Conservation (phyloP, 2,329 filamentous ascomycete species). For the Talaromyces verruculosus region DNA sequence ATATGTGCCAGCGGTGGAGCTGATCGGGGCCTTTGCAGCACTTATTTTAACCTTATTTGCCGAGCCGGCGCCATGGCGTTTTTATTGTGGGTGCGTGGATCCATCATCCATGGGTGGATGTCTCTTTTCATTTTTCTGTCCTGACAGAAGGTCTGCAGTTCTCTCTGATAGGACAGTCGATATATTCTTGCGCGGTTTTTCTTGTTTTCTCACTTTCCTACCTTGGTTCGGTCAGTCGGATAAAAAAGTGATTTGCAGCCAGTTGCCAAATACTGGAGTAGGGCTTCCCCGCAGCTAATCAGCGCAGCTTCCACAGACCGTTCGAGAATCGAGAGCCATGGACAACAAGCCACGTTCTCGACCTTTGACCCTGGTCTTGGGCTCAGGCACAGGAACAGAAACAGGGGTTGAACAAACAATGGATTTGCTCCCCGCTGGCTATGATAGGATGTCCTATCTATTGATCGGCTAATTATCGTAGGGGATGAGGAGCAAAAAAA, state of each 20-base stretch:
- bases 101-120: not conserved
- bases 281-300: slow-evolving; percentile 15
- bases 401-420: not conserved
- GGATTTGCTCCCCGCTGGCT: not conserved
- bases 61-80: slow-evolving; percentile 8
- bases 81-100: not conserved
- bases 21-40: not conserved
- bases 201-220: not conserved
- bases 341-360: not conserved
- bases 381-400: slow-evolving; percentile 7
- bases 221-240: slow-evolving; percentile 17
- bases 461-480: not conserved
- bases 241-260: slow-evolving; percentile 9
- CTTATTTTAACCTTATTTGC: slow-evolving; percentile 10
- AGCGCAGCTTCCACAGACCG: slow-evolving; percentile 13
- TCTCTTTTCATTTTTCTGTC: not conserved
- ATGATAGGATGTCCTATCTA: not conserved
- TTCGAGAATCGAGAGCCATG: slow-evolving; percentile 19
- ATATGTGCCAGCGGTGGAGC: not conserved
- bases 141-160: not conserved
- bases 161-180: not conserved
- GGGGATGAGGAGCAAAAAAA: not conserved
- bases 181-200: not conserved
- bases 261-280: not conserved
- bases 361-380: not conserved